Conservation (phyloP, 2,329 filamentous ascomycete genomes). For the Exserohilum turcica region DNA sequence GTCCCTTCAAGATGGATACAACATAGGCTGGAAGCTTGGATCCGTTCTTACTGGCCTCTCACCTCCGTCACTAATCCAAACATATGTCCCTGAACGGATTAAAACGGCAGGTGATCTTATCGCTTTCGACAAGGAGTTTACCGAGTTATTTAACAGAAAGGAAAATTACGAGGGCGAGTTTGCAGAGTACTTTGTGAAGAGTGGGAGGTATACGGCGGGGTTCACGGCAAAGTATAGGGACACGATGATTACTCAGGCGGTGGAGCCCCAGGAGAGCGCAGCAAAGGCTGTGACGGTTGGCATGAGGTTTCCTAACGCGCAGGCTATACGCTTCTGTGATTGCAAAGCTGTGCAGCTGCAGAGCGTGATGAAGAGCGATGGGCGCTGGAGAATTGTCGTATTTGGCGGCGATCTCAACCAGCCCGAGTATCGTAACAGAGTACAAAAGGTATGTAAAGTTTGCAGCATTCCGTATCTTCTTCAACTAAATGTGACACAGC, state of each 20-base stretch:
- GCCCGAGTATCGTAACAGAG: constrained; percentile 20
- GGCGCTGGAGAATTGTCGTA: constrained; percentile 58
- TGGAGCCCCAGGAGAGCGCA: constrained; percentile 39
- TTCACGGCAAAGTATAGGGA: constrained; percentile 61
- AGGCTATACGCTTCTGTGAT: constrained; percentile 65
- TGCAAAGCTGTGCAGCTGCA: constrained; percentile 61
- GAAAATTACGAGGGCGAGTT: constrained; percentile 57
- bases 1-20: constrained; percentile 64
- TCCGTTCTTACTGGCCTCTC: constrained; percentile 54
- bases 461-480: background rate
- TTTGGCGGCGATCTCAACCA: constrained; percentile 55
- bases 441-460: constrained; percentile 47
- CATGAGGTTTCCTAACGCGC: constrained; percentile 59
- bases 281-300: constrained; percentile 51
- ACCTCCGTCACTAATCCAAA: constrained; percentile 60
- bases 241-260: constrained; percentile 52
- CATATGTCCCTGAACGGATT: constrained; percentile 65
- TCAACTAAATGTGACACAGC: constrained; percentile 17
- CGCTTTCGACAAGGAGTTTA: constrained; percentile 62
- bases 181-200: constrained; percentile 61
- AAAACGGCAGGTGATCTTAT: constrained; percentile 59
- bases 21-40: constrained; percentile 64
- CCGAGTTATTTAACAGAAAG: constrained; percentile 59
- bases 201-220: constrained; percentile 65
- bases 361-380: constrained; percentile 57